Base-by-base conservation (phyloP, 2,329 filamentous ascomycete species). In the Chaetomium sp. region DNA sequence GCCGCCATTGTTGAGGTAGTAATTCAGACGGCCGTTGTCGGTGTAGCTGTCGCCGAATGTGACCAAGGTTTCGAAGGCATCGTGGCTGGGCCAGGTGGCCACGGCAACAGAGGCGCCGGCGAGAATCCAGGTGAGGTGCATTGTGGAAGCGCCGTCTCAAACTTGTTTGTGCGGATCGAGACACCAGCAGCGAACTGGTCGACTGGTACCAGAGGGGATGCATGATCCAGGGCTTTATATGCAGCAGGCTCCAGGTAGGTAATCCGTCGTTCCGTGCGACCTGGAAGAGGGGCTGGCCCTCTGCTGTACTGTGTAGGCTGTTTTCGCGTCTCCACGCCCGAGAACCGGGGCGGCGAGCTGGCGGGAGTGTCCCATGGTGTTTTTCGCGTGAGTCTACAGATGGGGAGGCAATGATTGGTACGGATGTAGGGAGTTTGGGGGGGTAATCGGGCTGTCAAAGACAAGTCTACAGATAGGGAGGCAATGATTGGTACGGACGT, bases 11-110 rank as follows among this genome's bases (percentile, higher is more conserved):
- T 71, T 76, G 64, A 79, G 76, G 72, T 93, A 89, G 73, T 91
- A 92, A 10, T 72, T 72, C 10, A 90, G 74, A 10, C 90, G 84
- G 13, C 83, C 85, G 71, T 92, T 88, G 72, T 93, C 91, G 0
- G 89, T 91, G 72, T 90, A 93, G 75, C 88, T 91, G 75, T 92
- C 89, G 13, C 90, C 90, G 72, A 93, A 92, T 0, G 87, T 82
- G 47, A 92, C 83, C 42, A 92, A 74, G 57, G 85, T 88, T 31
- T 85, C 81, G 72, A 91, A 87, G 27, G 10, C 76, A 33, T 27
- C 42, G 55, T 59, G 53, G 64, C 56, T 4, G 33, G 59, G 57
- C 53, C 65, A n/a, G n/a, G n/a, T 58, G 55, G 65, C 70, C 31
- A 66, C 59, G 33, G 62, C 70, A 16, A 66, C 35, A 19, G 68